phyloP scores from a whole-genome alignment of 805 yeast species.

The Cyberlindnera sargentensis region DNA sequence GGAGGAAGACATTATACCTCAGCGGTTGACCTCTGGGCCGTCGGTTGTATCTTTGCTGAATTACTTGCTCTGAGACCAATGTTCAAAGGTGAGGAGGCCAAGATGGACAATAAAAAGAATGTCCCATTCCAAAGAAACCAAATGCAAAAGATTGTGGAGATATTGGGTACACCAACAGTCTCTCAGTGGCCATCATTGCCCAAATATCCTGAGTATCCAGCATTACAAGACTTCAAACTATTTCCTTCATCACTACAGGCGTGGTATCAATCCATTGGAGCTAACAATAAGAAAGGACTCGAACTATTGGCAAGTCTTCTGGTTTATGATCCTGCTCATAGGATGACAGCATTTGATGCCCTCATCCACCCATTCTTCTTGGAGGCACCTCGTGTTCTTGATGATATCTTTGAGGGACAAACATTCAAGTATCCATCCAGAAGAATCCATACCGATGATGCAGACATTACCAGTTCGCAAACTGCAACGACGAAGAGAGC shows the following conservation, averaged over 20 bases:
- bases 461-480: constrained; percentile 49
- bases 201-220: constrained; percentile 77
- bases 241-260: constrained; percentile 63
- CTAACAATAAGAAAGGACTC: constrained; percentile 60
- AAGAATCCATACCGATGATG: constrained; percentile 81
- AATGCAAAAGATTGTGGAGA: constrained; percentile 81
- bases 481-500: constrained; percentile 26
- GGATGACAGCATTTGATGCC: constrained; percentile 76
- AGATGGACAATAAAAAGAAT: constrained; percentile 86
- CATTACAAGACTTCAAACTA: constrained; percentile 49
- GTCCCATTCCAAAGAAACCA: constrained; percentile 95
- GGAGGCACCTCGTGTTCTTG: constrained; percentile 59
- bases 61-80: constrained; percentile 82
- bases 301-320: constrained; percentile 56
- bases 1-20: constrained; percentile 93
- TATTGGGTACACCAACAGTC: constrained; percentile 81
- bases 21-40: constrained; percentile 92
- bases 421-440: constrained; percentile 75
- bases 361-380: constrained; percentile 73
- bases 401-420: constrained; percentile 75
- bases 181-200: constrained; percentile 75
- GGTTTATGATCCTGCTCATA: constrained; percentile 73
- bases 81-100: constrained; percentile 96
- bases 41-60: constrained; percentile 92
- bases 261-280: constrained; percentile 86